Base-by-base conservation (phyloP, 116 monocot genomes). In the Trichopus zeylanicus region DNA sequence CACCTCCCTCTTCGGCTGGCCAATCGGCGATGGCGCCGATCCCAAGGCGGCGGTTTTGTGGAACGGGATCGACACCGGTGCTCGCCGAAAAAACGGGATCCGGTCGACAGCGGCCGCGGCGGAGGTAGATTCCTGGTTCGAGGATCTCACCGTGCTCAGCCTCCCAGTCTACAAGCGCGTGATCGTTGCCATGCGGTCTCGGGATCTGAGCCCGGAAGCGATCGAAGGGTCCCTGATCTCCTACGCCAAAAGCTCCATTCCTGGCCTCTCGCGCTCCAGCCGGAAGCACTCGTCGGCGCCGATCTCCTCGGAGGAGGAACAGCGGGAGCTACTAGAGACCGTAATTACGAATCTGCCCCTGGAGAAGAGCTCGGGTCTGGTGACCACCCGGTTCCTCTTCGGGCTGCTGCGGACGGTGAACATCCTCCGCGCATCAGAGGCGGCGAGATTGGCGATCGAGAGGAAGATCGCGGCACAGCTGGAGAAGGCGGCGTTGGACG, bases 401-500 rank as follows among this genome's bases (percentile, higher is more conserved):
- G 81, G 91, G 16, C 61, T 97, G 3, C 77, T 97, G 18, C 56
- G 85, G 34, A 85, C 87, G 5, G 76, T 60, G 25, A 82, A 75
- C 66, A 97, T 97, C 29, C 48, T 72, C n/a, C 29, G 55, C 5
- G 81, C 79, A 1, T 71, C 91, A 11, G 80, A 83, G 22, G 57
- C 46, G 10, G 51, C 74, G 0, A 60, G 79, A 26, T 22, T 20
- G 25, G 26, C 59, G 38, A 1, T 97, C 61, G 97, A 90, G 75
- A 56, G 68, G 48, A 84, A 78, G 76, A 84, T 91, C 23, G 97
- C 77, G 6, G 28, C 67, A 53, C 87, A 87, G 64, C 62, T 97
- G 59, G 91, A 90, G 33, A 65, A 59, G n/a, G 84, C 97, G 6
- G 67, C 84, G 25, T 52, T 97, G 5, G 97, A 97, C 69, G 97